phyloP scores from a whole-genome alignment of 768 basidiomycete species.

The Podaxis pistillaris region DNA sequence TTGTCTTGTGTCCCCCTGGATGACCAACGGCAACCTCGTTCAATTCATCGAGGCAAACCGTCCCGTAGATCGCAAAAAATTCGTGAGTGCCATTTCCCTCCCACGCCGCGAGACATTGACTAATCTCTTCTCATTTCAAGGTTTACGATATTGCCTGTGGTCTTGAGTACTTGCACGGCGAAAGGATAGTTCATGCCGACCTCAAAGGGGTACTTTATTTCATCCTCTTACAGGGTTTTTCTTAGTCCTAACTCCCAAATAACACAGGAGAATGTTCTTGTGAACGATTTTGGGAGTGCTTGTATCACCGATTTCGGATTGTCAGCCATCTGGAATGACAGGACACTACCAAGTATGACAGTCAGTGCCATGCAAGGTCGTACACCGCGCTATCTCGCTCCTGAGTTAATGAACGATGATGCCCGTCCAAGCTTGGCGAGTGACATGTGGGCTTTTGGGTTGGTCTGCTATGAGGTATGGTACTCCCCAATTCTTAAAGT shows the following conservation, averaged over 20 bases:
- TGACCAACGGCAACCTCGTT: conserved; percentile 13
- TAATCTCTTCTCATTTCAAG: neutral
- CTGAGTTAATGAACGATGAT: neutral
- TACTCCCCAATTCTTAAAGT: neutral
- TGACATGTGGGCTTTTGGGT: neutral
- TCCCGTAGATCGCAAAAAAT: neutral
- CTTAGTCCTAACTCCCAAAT: neutral
- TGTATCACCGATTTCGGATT: neutral
- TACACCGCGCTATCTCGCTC: neutral
- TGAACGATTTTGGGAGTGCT: neutral
- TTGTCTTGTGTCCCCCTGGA: conserved; percentile 18
- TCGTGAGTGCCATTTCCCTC: neutral
- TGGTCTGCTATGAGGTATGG: neutral
- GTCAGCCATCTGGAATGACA: neutral
- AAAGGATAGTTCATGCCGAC: neutral
- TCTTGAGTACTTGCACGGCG: neutral
- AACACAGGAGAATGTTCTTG: neutral
- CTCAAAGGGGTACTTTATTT: neutral
- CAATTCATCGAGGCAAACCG: conserved; percentile 6
- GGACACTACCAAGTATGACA: neutral
- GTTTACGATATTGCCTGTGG: neutral
- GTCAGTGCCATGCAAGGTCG: neutral
- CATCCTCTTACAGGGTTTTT: neutral
- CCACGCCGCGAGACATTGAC: neutral
- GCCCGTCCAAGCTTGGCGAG: neutral